A percentile compares a stretch with the other conserved stretches of the same genome.
These are phyloP conservation scores for Aphanocladium album DNA, from an alignment of 2,329 filamentous ascomycete species.

Conservation along the genomic window DNA sequence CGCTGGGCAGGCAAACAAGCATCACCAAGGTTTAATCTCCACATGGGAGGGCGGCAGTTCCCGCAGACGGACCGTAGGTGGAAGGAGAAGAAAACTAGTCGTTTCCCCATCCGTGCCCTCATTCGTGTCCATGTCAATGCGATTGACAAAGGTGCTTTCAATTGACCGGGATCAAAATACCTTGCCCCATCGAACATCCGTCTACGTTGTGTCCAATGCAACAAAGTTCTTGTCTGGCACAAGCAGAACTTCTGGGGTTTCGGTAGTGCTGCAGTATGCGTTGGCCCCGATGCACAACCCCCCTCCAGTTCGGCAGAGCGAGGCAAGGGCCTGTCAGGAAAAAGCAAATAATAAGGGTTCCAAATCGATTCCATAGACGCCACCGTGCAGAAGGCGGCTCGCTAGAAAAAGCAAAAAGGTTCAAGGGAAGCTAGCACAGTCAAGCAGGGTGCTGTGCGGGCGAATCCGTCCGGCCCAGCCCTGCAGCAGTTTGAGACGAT, in stretches of 20 bases:
- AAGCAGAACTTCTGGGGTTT: background rate
- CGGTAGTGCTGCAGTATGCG: background rate
- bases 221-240: background rate
- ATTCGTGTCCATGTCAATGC: background rate
- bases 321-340: background rate
- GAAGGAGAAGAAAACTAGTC: background rate
- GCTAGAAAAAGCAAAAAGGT: background rate
- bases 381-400: background rate
- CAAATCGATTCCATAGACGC: background rate
- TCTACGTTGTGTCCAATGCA: background rate
- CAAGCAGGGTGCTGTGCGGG: background rate
- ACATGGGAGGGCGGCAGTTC: conserved; percentile 6
- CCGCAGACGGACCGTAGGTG: background rate
- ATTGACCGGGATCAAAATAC: background rate
- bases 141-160: background rate
- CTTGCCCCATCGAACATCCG: background rate
- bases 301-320: background rate
- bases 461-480: background rate
- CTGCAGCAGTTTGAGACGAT: background rate
- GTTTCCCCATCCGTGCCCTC: conserved; percentile 10
- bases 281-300: background rate
- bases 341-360: background rate
- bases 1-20: background rate
- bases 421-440: background rate
- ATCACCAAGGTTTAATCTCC: conserved; percentile 1